phyloP scores from a whole-genome alignment of 2,329 filamentous ascomycete genomes.

The Nemania sp. region DNA sequence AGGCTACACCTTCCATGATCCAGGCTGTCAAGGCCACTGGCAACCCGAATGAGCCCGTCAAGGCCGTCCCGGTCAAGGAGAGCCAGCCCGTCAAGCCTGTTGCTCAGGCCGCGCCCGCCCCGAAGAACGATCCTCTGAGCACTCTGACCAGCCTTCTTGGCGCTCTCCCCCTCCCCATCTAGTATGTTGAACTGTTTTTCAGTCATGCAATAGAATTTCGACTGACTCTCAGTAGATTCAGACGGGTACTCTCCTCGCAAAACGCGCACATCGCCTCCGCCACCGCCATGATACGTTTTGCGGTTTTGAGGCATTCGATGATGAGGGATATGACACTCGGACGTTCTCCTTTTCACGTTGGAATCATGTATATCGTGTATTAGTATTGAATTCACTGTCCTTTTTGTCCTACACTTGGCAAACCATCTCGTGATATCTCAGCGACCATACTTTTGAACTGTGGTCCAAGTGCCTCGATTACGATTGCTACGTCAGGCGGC shows the following conservation, averaged over 20 bases:
- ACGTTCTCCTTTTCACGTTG: slow-evolving; percentile 1
- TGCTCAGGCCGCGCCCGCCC: not conserved
- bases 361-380: not conserved
- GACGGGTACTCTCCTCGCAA: not conserved
- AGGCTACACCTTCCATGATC: too few relatives aligned
- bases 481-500: slow-evolving; percentile 46
- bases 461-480: slow-evolving; percentile 28
- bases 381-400: not conserved
- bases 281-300: not conserved
- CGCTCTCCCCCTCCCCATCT: not conserved
- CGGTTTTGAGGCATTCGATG: not conserved
- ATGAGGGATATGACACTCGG: not conserved
- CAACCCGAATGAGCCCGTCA: too few relatives aligned
- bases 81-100: not conserved
- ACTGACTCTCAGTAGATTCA: slow-evolving; percentile 6
- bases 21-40: too few relatives aligned
- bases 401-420: slow-evolving; percentile 11
- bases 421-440: slow-evolving; percentile 23
- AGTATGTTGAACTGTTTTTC: not conserved
- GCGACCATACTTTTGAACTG: slow-evolving; percentile 32
- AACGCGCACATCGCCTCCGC: not conserved
- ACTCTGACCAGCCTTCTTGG: slow-evolving; percentile 19
- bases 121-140: not conserved
- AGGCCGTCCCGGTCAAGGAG: too few relatives aligned
- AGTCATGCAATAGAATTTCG: not conserved